These are phyloP conservation scores for Kingdonia uniflora DNA, from an alignment of 164 flowering plant species.

Conservation along the genomic window DNA sequence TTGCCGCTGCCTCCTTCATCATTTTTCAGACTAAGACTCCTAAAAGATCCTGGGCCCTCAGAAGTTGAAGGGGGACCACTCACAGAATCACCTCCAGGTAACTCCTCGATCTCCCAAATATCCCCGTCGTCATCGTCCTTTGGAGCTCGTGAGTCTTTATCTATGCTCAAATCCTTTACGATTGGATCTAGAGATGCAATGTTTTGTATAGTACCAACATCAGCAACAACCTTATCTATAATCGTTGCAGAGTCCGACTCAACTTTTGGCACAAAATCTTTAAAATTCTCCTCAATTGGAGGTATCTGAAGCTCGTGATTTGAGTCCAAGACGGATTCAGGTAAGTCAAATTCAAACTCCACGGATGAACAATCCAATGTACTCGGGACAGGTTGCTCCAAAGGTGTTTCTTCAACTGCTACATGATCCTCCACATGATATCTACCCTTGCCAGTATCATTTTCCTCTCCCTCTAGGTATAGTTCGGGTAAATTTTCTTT, in stretches of 20 bases:
- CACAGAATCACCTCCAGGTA: conserved; percentile 27
- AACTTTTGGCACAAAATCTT: conserved; percentile 20
- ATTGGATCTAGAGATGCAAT: conserved; percentile 22
- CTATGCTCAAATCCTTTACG: conserved; percentile 31
- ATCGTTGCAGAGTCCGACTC: conserved; percentile 14
- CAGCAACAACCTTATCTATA: conserved; percentile 21
- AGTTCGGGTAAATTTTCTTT: conserved; percentile 17
- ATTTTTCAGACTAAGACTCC: conserved; percentile 65
- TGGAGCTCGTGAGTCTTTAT: conserved; percentile 24
- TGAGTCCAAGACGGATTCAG: conserved; percentile 45
- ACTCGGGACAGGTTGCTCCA: conserved; percentile 20
- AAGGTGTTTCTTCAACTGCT: conserved; percentile 14
- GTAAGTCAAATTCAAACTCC: conserved; percentile 30
- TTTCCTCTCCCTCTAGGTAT: conserved; percentile 20
- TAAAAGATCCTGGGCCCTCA: conserved; percentile 76
- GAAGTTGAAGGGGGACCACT: conserved; percentile 29
- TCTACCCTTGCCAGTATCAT: conserved; percentile 14
- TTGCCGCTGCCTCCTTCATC: conserved; percentile 70
- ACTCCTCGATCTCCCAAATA: conserved; percentile 54
- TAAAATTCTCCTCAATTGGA: conserved; percentile 24
- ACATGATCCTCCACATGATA: conserved; percentile 23
- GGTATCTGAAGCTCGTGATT: conserved; percentile 24
- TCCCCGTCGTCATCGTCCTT: conserved; percentile 52
- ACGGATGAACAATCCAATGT: conserved; percentile 22
- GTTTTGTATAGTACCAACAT: conserved; percentile 16